phyloP scores from a whole-genome alignment of 2,329 filamentous ascomycete species.

The Ophiognomonia clavigignenti-juglandacearum region DNA sequence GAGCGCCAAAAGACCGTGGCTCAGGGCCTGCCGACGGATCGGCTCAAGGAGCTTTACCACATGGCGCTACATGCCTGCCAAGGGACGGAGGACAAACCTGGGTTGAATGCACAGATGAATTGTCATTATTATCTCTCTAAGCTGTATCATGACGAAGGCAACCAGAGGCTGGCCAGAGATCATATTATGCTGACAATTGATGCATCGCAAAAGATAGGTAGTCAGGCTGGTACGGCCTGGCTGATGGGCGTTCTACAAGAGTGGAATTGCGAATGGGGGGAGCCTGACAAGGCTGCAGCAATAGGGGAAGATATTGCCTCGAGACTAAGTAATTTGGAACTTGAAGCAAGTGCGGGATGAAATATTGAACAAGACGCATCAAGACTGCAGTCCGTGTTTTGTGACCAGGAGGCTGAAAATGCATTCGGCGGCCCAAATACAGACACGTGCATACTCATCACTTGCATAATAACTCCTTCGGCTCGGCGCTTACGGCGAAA shows the following conservation, averaged over 20 bases:
- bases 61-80: slow-evolving; percentile 3
- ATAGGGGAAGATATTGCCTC: not conserved
- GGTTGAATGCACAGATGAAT: slow-evolving; percentile 4
- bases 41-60: slow-evolving; percentile 1
- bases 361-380: not conserved
- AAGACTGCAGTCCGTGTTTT: not conserved
- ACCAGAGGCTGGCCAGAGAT: not conserved
- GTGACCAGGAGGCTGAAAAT: no score
- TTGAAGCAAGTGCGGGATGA: not conserved
- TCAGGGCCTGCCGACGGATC: not conserved
- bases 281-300: slow-evolving; percentile 5
- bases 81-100: not conserved
- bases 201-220: not conserved
- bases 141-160: slow-evolving; percentile 6
- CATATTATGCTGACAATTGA: slow-evolving; percentile 9
- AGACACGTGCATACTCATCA: no score
- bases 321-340: slow-evolving; percentile 1
- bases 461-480: no score
- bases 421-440: no score
- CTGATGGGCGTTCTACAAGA: slow-evolving; percentile 10
- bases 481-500: no score
- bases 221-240: not conserved
- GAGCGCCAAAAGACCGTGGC: slow-evolving; percentile 14
- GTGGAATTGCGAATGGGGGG: slow-evolving; percentile 9
- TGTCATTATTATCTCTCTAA: slow-evolving; percentile 7